Evolutionary conservation across 805 yeast genomes (phyloP), one percentile per base, ranked within the genome.

Genomic region (Zygosaccharomyces bisporus): DNA sequence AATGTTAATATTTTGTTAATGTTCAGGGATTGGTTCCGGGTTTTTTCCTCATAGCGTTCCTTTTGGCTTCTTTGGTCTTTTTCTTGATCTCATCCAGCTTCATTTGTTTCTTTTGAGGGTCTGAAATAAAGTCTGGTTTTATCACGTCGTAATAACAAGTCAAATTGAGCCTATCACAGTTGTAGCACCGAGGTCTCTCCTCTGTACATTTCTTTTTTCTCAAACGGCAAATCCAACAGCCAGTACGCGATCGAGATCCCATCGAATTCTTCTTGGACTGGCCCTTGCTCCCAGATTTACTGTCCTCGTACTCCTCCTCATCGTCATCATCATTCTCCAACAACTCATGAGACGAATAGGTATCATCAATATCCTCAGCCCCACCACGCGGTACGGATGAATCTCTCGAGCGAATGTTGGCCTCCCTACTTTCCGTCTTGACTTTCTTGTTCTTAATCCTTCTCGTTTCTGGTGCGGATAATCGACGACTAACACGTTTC

Each of bases 221-320:
- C 13, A 82, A 63, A 45, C 90, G 65, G 58, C 91, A 84, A 4
- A 86, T 84, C 91, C 91, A 84, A 57, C 93, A 84, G 0, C 90
- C 90, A 23, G 69, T 68, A 47, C 74, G 74, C 1, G 81, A 76
- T 39, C 83, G 63, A 17, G 68, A 58, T 7, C 61, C 57, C 36
- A 57, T 43, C 19, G 54, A 47, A 41, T 51, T 48, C 42, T 50
- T 52, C 23, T 51, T 48, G 21, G 41, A 25, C 21, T 55, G 44
- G 6, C 44, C 41, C 39, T 45, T 53, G 10, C 50, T 46, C 14
- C 51, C 56, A 16, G 53, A 45, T 10, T 47, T 47, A 12, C 53
- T 42, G 1, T 53, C 29, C 9, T 49, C 51, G 7, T 47, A 46
- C 4, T 46, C 47, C 12, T 45, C 59, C 43, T 34, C 57, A 34